Conservation (phyloP, 371 early-diverging fungal genomes). For the Nematocida displodere region DNA sequence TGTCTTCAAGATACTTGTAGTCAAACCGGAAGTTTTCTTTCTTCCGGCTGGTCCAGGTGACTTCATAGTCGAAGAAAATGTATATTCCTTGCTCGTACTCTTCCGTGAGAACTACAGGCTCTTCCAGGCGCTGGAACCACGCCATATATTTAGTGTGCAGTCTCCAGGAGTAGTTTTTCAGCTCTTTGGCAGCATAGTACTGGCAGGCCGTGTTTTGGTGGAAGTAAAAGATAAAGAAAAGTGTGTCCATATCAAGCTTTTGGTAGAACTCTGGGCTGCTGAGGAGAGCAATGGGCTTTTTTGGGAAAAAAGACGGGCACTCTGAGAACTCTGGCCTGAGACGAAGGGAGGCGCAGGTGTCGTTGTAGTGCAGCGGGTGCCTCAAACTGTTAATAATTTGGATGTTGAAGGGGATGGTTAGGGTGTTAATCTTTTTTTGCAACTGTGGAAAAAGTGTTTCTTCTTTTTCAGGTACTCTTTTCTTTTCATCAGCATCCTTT, state of each 20-base stretch:
- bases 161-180: slow-evolving; percentile 92
- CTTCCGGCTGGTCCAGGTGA: slow-evolving; percentile 89
- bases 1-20: slow-evolving; percentile 63
- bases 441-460: neutral
- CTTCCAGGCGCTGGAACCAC: slow-evolving; percentile 96
- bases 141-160: slow-evolving; percentile 93
- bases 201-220: slow-evolving; percentile 88
- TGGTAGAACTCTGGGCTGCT: slow-evolving; percentile 65
- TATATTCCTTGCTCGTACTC: slow-evolving; percentile 95
- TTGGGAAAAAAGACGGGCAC: slow-evolving; percentile 57
- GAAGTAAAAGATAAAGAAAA: slow-evolving; percentile 95
- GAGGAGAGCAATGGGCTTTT: slow-evolving; percentile 42
- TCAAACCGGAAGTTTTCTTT: slow-evolving; percentile 77
- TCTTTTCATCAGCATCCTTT: slow-evolving; percentile 25
- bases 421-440: slow-evolving; percentile 7
- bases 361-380: slow-evolving; percentile 27
- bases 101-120: slow-evolving; percentile 86
- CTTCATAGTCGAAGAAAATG: slow-evolving; percentile 94
- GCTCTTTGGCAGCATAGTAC: slow-evolving; percentile 84
- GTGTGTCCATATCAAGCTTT: slow-evolving; percentile 84
- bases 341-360: neutral
- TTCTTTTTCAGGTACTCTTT: neutral
- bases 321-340: slow-evolving; percentile 14
- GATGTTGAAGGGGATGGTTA: neutral
- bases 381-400: slow-evolving; percentile 29